These are phyloP conservation scores for Butyriboletus loyo DNA, from an alignment of 768 basidiomycete genomes.

Conservation along the genomic window DNA sequence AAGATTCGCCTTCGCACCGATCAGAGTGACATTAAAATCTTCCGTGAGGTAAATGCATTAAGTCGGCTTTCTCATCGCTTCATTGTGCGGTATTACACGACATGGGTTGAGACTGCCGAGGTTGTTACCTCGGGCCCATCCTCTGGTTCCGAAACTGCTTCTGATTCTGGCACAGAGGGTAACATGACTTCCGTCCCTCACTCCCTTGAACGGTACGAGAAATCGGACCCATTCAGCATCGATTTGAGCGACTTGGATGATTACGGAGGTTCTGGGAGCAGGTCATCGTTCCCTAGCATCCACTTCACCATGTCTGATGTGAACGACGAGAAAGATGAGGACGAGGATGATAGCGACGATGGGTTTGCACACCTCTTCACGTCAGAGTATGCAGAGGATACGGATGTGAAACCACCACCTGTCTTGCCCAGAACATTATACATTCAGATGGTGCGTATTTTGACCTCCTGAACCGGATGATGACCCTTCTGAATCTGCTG, in stretches of 20 bases:
- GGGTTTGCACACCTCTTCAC: constrained; percentile 36
- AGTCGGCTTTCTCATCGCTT: constrained; percentile 83
- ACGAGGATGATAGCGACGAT: constrained; percentile 43
- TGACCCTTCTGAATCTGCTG: background rate
- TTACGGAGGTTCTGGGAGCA: constrained; percentile 48
- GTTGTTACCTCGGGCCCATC: constrained; percentile 44
- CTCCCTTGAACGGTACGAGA: constrained; percentile 38
- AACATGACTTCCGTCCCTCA: constrained; percentile 57
- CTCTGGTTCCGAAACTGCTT: constrained; percentile 43
- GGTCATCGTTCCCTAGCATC: constrained; percentile 77
- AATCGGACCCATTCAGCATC: constrained; percentile 60
- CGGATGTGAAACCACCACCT: constrained; percentile 27
- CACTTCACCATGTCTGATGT: constrained; percentile 61
- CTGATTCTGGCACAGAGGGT: constrained; percentile 39
- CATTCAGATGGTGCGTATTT: constrained; percentile 82
- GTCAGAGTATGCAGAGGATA: constrained; percentile 34
- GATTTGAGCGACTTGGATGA: constrained; percentile 64
- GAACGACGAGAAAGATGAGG: constrained; percentile 40
- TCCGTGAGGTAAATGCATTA: constrained; percentile 88
- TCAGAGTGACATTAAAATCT: constrained; percentile 84
- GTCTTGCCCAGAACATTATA: constrained; percentile 63
- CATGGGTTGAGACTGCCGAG: constrained; percentile 80
- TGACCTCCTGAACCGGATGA: background rate
- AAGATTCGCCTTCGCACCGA: constrained; percentile 78
- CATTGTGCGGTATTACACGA: constrained; percentile 90